phyloP scores from a whole-genome alignment of 805 yeast genomes.

The Nakazawaea ernobii region DNA sequence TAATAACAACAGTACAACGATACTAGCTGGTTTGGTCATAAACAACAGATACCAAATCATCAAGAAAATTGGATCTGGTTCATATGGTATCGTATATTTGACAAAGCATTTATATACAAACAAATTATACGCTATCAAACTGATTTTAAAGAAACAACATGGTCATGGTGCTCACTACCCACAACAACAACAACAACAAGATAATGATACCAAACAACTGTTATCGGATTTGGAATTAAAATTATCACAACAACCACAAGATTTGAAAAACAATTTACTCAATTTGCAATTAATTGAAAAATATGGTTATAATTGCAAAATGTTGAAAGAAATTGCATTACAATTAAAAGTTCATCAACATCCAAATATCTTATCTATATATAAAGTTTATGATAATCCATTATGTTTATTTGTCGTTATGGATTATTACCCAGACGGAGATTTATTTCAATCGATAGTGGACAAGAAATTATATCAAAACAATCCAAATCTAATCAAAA shows the following conservation, averaged over 20 bases:
- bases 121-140: slow-evolving; percentile 63
- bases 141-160: slow-evolving; percentile 45
- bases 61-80: slow-evolving; percentile 72
- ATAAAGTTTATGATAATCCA: slow-evolving; percentile 61
- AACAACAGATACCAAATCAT: slow-evolving; percentile 36
- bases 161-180: slow-evolving; percentile 12
- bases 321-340: slow-evolving; percentile 61
- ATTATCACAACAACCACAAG: slow-evolving; percentile 19
- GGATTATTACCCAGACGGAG: slow-evolving; percentile 86
- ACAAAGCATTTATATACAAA: slow-evolving; percentile 51
- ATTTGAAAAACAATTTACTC: slow-evolving; percentile 25
- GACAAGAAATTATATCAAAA: slow-evolving; percentile 58
- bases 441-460: slow-evolving; percentile 79
- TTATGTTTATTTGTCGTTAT: slow-evolving; percentile 64
- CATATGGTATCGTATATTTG: slow-evolving; percentile 75
- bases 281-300: slow-evolving; percentile 29
- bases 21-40: slow-evolving; percentile 20
- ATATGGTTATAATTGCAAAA: slow-evolving; percentile 28
- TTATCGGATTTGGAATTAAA: slow-evolving; percentile 23
- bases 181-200: too few species aligned
- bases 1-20: background rate
- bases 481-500: slow-evolving; percentile 45
- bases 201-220: slow-evolving; percentile 22
- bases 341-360: slow-evolving; percentile 75
- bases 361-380: slow-evolving; percentile 72